phyloP scores from a whole-genome alignment of 352 stramenopile genomes.

The Globisporangium yorkense region DNA sequence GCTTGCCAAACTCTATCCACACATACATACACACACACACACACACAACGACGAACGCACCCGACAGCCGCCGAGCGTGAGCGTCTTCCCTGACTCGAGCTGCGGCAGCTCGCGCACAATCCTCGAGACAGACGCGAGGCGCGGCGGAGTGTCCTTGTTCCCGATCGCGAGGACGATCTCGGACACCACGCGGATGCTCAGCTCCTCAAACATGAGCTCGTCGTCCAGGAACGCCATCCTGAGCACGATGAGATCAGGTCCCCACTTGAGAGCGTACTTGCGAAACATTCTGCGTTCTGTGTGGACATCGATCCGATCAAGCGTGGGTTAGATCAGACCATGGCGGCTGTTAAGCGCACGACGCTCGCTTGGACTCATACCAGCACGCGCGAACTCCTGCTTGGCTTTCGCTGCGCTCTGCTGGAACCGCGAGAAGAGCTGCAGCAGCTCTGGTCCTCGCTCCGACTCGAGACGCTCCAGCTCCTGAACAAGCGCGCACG shows the following conservation, averaged over 20 bases:
- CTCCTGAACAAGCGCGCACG: constrained; percentile 19
- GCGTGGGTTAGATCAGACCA: neutral
- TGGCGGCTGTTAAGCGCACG: too few relatives aligned
- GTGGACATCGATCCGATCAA: neutral
- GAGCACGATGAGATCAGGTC: constrained; percentile 28
- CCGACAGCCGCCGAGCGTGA: constrained; percentile 62
- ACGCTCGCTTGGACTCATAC: constrained; percentile 12
- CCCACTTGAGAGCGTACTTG: constrained; percentile 29
- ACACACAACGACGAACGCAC: constrained; percentile 22
- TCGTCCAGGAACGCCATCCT: constrained; percentile 39
- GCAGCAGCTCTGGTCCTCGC: constrained; percentile 25
- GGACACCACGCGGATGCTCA: constrained; percentile 56
- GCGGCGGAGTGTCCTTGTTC: constrained; percentile 48
- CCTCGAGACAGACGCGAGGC: constrained; percentile 41
- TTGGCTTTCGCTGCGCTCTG: constrained; percentile 39
- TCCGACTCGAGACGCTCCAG: constrained; percentile 38
- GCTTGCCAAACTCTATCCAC: neutral
- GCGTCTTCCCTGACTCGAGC: constrained; percentile 55
- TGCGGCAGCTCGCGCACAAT: constrained; percentile 38
- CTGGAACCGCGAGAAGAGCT: constrained; percentile 46
- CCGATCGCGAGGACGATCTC: constrained; percentile 46
- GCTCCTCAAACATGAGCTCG: constrained; percentile 52
- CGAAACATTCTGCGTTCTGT: constrained; percentile 43
- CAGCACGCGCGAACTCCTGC: constrained; percentile 34
- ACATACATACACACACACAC: neutral